Conservation (phyloP, 106 monocot genomes). For the Phalaenopsis equestris region DNA sequence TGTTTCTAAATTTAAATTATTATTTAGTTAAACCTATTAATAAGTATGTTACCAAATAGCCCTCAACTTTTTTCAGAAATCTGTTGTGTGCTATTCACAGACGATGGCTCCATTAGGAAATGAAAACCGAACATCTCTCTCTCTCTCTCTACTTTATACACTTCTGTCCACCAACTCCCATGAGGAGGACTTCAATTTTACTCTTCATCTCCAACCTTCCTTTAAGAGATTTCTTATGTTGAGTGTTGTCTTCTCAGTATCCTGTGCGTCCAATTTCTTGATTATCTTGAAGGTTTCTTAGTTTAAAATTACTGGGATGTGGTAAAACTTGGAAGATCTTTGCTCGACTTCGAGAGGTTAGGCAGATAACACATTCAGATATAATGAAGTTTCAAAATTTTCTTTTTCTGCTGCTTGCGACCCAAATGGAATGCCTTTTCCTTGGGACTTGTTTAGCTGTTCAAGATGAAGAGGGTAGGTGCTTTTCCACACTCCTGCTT, state of each 20-base stretch:
- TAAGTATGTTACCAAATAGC: no score
- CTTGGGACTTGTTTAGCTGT: not conserved
- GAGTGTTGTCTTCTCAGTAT: not conserved
- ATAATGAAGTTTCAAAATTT: slow-evolving; percentile 8
- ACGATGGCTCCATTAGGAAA: no score
- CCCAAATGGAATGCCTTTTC: slow-evolving; percentile 16
- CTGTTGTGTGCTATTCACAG: no score
- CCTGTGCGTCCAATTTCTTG: not conserved
- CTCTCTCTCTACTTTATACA: not conserved
- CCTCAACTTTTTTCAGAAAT: no score
- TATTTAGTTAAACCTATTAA: no score
- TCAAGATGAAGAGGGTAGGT: slow-evolving; percentile 35
- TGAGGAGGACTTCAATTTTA: not conserved
- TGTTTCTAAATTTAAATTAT: no score
- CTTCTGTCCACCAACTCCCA: not conserved
- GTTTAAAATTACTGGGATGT: not conserved
- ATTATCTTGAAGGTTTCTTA: not conserved
- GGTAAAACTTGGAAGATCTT: not conserved
- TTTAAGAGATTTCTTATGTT: not conserved
- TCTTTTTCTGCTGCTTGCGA: slow-evolving; percentile 17
- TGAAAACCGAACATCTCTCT: not conserved
- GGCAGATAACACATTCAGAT: slow-evolving; percentile 9
- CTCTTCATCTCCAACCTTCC: not conserved
- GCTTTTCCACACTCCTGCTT: slow-evolving; percentile 6
- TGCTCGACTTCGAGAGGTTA: not conserved